A percentile compares a stretch with the other conserved stretches of the same genome.
phyloP scores from a whole-genome alignment of 352 stramenopile genomes.

The Globisporangium radiosum region DNA sequence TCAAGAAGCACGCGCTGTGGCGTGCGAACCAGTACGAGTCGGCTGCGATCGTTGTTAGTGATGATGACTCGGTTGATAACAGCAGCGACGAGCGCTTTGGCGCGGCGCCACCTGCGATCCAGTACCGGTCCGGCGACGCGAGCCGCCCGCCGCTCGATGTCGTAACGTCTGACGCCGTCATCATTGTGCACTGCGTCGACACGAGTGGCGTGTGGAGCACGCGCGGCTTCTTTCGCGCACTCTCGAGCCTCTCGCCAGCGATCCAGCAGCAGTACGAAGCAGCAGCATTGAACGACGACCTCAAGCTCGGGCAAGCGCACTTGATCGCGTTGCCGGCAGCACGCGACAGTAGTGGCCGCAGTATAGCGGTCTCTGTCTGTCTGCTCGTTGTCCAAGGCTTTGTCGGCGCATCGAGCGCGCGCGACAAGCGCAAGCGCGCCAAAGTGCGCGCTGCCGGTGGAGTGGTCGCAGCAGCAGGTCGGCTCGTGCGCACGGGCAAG shows the following conservation, averaged over 20 bases:
- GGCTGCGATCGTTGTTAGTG: conserved; percentile 19
- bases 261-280: conserved; percentile 65
- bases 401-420: conserved; percentile 17
- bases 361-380: conserved; percentile 42
- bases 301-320: conserved; percentile 70
- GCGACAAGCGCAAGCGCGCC: conserved; percentile 41
- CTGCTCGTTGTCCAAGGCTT: conserved; percentile 71
- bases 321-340: conserved; percentile 35
- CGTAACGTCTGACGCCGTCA: conserved; percentile 17
- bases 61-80: not conserved
- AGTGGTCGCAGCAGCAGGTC: not conserved
- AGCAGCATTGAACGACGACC: conserved; percentile 41
- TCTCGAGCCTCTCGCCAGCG: conserved; percentile 40
- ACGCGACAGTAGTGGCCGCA: not conserved
- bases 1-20: conserved; percentile 52
- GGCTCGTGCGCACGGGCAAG: conserved; percentile 41
- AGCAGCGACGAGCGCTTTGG: conserved; percentile 8
- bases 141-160: conserved; percentile 26
- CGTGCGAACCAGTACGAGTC: conserved; percentile 58
- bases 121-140: conserved; percentile 55
- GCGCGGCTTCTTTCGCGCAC: conserved; percentile 64
- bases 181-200: conserved; percentile 76
- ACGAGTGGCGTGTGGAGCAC: conserved; percentile 66
- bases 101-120: conserved; percentile 12
- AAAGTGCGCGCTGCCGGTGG: conserved; percentile 14